A percentile compares a stretch with the other conserved stretches of the same genome.
Conservation (phyloP, 2,329 filamentous ascomycete species). For the Verticillium zaregamsianum region DNA sequence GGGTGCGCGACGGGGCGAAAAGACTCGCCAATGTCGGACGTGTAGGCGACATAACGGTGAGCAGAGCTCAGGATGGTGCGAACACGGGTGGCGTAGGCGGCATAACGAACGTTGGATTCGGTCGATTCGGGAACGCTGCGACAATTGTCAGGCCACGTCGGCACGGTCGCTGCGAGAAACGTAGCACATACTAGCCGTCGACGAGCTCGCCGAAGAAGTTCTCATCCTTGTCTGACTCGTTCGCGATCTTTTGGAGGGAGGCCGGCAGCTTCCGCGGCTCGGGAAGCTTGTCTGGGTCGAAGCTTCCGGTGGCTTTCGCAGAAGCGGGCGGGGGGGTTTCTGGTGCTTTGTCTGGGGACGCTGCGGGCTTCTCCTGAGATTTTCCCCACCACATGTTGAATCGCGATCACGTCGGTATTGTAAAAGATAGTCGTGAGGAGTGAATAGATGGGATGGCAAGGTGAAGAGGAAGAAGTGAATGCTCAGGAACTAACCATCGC, state of each 20-base stretch:
- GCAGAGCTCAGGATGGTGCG: constrained; percentile 85
- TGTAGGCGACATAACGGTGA: constrained; percentile 96
- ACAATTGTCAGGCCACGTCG: constrained; percentile 5
- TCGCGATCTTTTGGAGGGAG: constrained; percentile 53
- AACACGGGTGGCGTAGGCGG: constrained; percentile 81
- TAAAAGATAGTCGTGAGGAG: neutral
- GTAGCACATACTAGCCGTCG: constrained; percentile 66
- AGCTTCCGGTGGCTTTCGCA: constrained; percentile 21
- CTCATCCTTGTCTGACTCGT: constrained; percentile 59
- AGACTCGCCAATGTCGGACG: constrained; percentile 91
- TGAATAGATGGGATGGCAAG: neutral
- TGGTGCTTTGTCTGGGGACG: constrained; percentile 20
- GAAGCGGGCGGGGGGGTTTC: constrained; percentile 12
- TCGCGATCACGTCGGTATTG: neutral
- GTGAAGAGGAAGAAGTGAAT: neutral
- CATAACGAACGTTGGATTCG: constrained; percentile 82
- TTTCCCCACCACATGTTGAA: constrained; percentile 38
- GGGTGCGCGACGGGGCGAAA: constrained; percentile 93
- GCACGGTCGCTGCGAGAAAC: constrained; percentile 7
- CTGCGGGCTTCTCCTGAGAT: constrained; percentile 25
- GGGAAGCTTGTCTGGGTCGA: constrained; percentile 44
- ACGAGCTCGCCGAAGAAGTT: constrained; percentile 74
- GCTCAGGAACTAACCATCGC: neutral
- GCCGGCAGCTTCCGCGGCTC: constrained; percentile 47
- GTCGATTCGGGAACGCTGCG: constrained; percentile 71